Evolutionary conservation across 495 filamentous ascomycete species (phyloP).

Genomic region (Neurospora sp.): DNA sequence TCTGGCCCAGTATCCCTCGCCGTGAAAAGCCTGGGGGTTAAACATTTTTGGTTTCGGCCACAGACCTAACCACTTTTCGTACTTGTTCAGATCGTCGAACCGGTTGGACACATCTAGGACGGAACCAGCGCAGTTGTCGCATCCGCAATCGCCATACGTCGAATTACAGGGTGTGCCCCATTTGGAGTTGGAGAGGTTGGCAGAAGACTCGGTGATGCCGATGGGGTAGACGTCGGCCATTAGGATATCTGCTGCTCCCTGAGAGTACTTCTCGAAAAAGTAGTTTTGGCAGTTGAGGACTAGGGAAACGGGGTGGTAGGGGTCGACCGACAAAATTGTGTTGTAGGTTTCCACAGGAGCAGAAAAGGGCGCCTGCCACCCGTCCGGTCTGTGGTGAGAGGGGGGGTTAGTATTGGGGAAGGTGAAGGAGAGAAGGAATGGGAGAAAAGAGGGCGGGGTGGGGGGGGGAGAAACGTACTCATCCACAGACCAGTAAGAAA

Average conservation of each 20-base stretch:
- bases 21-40: constrained; percentile 55
- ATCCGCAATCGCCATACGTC: constrained; percentile 63
- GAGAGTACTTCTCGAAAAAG: constrained; percentile 51
- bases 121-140: constrained; percentile 52
- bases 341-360: constrained; percentile 24
- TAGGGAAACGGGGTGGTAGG: constrained; percentile 58
- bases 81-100: constrained; percentile 38
- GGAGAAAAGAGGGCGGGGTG: too few relatives aligned
- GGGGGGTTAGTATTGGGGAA: too few relatives aligned
- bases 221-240: constrained; percentile 60
- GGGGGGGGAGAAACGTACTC: constrained; percentile 22
- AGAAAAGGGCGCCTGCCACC: constrained; percentile 48
- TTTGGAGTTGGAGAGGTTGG: constrained; percentile 39
- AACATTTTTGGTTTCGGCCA: constrained; percentile 48
- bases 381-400: constrained; percentile 38
- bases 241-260: constrained; percentile 54
- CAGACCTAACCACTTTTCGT: constrained; percentile 34
- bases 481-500: constrained; percentile 58
- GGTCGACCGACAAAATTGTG: constrained; percentile 40
- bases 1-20: constrained; percentile 50
- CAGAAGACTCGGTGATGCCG: constrained; percentile 21
- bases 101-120: constrained; percentile 47
- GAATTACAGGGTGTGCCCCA: constrained; percentile 49
- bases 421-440: too few relatives aligned
- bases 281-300: constrained; percentile 64